phyloP scores from a whole-genome alignment of 345 rosid species.

The Salix purpurea region DNA sequence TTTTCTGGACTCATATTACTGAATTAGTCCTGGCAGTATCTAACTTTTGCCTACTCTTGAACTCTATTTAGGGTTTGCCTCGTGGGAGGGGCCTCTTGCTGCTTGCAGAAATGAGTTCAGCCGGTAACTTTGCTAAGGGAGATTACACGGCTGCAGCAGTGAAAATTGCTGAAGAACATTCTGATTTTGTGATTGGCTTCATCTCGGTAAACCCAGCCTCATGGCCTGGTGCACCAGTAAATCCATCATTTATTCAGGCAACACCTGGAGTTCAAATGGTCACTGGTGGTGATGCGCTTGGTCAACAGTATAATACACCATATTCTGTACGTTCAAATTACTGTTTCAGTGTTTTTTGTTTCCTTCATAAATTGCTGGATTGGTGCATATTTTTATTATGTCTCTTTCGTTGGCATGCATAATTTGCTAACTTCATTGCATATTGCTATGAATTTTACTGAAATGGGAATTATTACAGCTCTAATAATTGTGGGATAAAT shows the following conservation, averaged over 20 bases:
- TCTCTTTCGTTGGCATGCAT: not conserved
- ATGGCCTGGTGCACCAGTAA: slow-evolving; percentile 78
- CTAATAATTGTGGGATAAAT: not conserved
- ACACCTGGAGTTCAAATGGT: slow-evolving; percentile 99
- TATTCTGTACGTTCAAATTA: slow-evolving; percentile 58
- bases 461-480: not conserved
- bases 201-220: slow-evolving; percentile 94
- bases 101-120: slow-evolving; percentile 99
- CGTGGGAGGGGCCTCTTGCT: slow-evolving; percentile 80
- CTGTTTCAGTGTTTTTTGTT: not conserved
- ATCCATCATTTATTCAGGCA: slow-evolving; percentile 87
- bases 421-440: not conserved
- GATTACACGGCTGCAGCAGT: slow-evolving; percentile 92
- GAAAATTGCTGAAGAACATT: slow-evolving; percentile 87
- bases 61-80: slow-evolving; percentile 67
- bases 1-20: not conserved
- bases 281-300: slow-evolving; percentile 81
- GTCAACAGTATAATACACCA: slow-evolving; percentile 95
- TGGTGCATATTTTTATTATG: not conserved
- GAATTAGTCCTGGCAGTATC: slow-evolving; percentile 1
- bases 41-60: not conserved
- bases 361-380: not conserved
- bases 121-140: slow-evolving; percentile 91
- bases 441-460: not conserved
- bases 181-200: slow-evolving; percentile 94